Conservation (phyloP, 257 asterid genomes). For the Solanum phureja region DNA sequence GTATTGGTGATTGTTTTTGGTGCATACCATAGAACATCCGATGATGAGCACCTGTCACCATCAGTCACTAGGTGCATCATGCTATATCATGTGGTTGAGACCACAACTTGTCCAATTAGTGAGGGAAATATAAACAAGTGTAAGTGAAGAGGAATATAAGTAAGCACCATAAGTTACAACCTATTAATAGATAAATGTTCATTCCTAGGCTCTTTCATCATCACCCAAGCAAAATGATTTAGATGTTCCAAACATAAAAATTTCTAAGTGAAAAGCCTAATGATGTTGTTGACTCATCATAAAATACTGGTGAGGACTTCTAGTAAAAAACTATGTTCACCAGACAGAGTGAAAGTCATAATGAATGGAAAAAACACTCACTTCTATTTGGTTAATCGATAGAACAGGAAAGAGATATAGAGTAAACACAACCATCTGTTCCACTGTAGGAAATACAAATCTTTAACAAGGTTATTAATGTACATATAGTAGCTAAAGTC, state of each 20-base stretch:
- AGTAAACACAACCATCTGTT: background rate
- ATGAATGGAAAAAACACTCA: background rate
- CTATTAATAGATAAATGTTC: background rate
- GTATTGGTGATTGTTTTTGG: background rate
- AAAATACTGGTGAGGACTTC: background rate
- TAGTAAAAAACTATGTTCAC: background rate
- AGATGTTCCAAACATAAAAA: background rate
- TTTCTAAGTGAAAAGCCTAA: background rate
- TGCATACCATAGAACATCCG: background rate
- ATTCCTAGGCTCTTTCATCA: background rate
- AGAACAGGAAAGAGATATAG: background rate
- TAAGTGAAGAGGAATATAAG: background rate
- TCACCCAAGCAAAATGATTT: background rate
- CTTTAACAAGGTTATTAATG: background rate
- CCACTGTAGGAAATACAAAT: background rate
- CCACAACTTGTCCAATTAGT: background rate
- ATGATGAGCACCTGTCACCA: background rate
- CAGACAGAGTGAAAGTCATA: background rate
- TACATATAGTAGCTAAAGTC: slow-evolving; percentile 10
- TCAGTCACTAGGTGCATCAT: background rate
- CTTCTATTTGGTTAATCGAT: background rate
- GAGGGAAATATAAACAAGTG: background rate
- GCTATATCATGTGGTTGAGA: background rate
- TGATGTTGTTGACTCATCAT: background rate
- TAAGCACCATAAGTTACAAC: background rate